These are phyloP conservation scores for Dactylella cylindrospora DNA, from an alignment of 2,329 filamentous ascomycete genomes.

Conservation along the genomic window DNA sequence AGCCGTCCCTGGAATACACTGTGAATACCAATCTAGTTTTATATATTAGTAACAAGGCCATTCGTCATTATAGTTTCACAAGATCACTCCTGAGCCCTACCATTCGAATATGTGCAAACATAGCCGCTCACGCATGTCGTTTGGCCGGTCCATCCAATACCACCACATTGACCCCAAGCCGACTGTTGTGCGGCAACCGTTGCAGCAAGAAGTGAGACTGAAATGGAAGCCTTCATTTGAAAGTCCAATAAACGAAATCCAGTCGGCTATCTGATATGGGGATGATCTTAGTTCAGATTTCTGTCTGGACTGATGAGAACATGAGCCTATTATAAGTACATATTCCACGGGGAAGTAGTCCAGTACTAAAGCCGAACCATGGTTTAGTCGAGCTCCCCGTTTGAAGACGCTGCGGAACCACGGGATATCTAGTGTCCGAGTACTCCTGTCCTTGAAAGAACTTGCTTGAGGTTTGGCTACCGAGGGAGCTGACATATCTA, in stretches of 20 bases:
- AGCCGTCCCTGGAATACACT: conserved; percentile 22
- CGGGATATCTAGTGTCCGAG: too few relatives aligned
- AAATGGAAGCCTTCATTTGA: conserved; percentile 13
- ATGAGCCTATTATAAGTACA: conserved; percentile 1
- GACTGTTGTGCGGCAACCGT: conserved; percentile 22
- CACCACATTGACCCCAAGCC: conserved; percentile 35
- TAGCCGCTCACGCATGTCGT: conserved; percentile 33
- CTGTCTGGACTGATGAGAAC: too few relatives aligned
- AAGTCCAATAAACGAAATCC: too few relatives aligned
- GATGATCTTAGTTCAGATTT: too few relatives aligned
- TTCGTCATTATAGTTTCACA: neutral
- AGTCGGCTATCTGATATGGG: too few relatives aligned
- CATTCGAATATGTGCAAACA: conserved; percentile 29
- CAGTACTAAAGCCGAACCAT: conserved; percentile 24
- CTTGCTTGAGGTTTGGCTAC: too few relatives aligned
- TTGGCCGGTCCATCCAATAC: conserved; percentile 30
- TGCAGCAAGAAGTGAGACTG: neutral
- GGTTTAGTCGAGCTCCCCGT: too few relatives aligned
- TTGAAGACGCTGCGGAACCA: too few relatives aligned
- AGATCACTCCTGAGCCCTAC: neutral
- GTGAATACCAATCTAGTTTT: conserved; percentile 27
- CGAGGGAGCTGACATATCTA: too few relatives aligned
- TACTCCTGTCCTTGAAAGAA: too few relatives aligned
- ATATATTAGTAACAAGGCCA: neutral
- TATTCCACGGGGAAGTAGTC: too few relatives aligned